A percentile compares a stretch with the other conserved stretches of the same genome.
phyloP scores from a whole-genome alignment of 495 filamentous ascomycete genomes.

The Platismatia glauca region DNA sequence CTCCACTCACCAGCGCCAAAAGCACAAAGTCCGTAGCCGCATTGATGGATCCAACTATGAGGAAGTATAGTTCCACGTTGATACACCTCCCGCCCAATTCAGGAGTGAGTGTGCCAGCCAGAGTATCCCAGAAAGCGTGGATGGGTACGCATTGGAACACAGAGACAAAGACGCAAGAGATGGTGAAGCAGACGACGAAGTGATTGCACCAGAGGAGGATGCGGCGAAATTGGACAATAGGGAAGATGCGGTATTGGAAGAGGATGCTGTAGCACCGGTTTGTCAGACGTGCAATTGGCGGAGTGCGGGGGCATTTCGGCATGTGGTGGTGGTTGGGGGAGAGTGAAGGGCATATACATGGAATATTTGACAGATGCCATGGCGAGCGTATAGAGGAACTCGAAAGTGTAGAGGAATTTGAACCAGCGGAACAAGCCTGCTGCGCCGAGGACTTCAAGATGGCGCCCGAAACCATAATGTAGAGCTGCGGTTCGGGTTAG shows the following conservation, averaged over 20 bases:
- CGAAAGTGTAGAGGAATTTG: conserved; percentile 18
- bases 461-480: background rate
- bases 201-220: conserved; percentile 7
- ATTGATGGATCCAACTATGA: conserved; percentile 15
- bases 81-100: conserved; percentile 12
- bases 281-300: background rate
- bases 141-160: conserved; percentile 17
- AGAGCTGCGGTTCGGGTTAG: background rate
- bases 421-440: conserved; percentile 2
- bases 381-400: conserved; percentile 15
- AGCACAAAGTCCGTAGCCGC: conserved; percentile 17
- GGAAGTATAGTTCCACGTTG: conserved; percentile 10
- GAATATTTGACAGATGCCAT: conserved; percentile 15
- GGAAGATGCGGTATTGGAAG: conserved; percentile 21
- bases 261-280: background rate
- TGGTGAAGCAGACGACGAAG: conserved; percentile 9
- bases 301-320: too few species aligned
- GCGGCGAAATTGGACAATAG: conserved; percentile 20
- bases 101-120: conserved; percentile 4
- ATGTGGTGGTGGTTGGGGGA: background rate
- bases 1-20: conserved; percentile 9
- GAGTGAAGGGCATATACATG: conserved; percentile 9
- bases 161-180: background rate
- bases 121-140: conserved; percentile 18
- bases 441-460: background rate